Base-by-base conservation (phyloP, 2,329 filamentous ascomycete genomes). In the Aspergillus oerlinghausenensis region DNA sequence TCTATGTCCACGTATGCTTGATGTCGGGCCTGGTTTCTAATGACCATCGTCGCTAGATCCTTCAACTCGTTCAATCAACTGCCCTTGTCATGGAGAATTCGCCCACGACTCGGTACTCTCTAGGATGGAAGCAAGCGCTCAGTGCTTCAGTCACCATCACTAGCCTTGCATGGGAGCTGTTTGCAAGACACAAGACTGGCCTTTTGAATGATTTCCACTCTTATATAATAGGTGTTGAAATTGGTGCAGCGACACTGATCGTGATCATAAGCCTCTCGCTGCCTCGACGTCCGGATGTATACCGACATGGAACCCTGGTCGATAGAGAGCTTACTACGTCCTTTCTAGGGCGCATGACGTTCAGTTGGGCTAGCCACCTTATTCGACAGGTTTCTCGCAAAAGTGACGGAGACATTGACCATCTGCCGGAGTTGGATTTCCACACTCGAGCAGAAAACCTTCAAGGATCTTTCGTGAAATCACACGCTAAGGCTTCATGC, bases 261-360 rank as follows among this genome's bases (percentile, higher is more conserved):
- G 19, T 45, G 8, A 23, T 23, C 21, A 21, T 19, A 19, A 5
- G 21, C 19, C 42, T 45, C 21, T 45, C 42, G n/a, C 42, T 91
- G 14, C 87, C 87, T 3, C 81, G 89, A 47, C 80, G 89, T 10
- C 89, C 89, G 3, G 79, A 86, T 53, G 84, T 92, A 19, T 89
- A 80, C 65, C 76, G 80, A 64, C 70, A 85, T 42, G 84, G 79
- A 26, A 75, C 79, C 49, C 68, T 78, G 3, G 86, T 93, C 32
- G 88, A 92, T 66, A 75, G 77, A 17, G 80, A 88, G 73, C 80
- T 79, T 63, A 87, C 86, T 0, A 78, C 77, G 3, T 85, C 86
- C 2, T 82, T 85, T 1, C 76, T 88, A 50, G 80, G 75, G 51
- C 82, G 84, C 51, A 84, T 84, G 65, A 88, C 83, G 6, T 92